Evolutionary conservation across 2,329 filamentous ascomycete genomes (phyloP), one percentile per base, ranked within the genome.

Genomic region (Acarospora socialis): DNA sequence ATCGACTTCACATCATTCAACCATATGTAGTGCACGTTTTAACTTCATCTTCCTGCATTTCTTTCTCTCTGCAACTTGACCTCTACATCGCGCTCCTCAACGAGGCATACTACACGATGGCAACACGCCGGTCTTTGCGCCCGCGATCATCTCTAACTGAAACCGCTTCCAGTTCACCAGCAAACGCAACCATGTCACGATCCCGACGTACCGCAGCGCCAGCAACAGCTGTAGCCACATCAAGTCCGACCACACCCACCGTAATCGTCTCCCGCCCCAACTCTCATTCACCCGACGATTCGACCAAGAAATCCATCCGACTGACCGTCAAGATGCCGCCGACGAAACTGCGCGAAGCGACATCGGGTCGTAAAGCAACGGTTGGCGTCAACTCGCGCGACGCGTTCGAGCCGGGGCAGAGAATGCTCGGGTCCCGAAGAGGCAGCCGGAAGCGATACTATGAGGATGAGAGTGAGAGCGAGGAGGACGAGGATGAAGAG

Each of bases 321-420:
- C 45, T 66, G 33, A 65, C 57, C 4, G 54, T 66, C 30, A 66
- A 60, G 41, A 63, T 64, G 54, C 58, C 61, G 12, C 54, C 60
- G 13, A 61, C 53, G 44, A 65, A 62, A 46, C 46, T 65, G 33
- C 60, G 61, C 19, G 62, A 65, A 42, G 60, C 58, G 16, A 64
- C 56, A 28, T 50, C 48, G 28, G 45, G 49, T 36, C 43, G 43
- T 35, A 38, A 41, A 43, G 52, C 21, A 8, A 30, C 31, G 41
- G 45, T 30, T 10, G 41, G 43, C 25, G 36, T 45, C 15, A 42
- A 46, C 13, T 36, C 43, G 7, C 48, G 45, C 39, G 63, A 65
- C 42, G 56, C 59, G 9, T 60, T 65, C 25, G 56, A 56, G 21
- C 57, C 61, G 4, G 52, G 59, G 13, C 55, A 59, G 28, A 60